Evolutionary conservation across 1,284 basidiomycete genomes (phyloP).

Genomic region (Microbotryum intermedium): DNA sequence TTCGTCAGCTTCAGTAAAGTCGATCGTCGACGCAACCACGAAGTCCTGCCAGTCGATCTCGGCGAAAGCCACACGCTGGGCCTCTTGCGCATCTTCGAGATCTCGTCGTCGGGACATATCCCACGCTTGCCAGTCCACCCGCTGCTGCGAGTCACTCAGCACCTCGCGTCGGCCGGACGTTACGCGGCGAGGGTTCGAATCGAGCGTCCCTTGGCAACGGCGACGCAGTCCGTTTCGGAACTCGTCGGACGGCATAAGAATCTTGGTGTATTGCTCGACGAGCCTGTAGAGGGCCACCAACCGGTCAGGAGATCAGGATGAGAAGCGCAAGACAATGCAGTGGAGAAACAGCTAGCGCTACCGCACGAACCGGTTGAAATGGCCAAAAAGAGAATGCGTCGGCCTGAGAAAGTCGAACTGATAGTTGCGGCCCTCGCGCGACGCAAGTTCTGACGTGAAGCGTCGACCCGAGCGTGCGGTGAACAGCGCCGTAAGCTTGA

Average conservation of each 20-base stretch:
- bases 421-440: slow-evolving; percentile 86
- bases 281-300: slow-evolving; percentile 48
- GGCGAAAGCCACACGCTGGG: slow-evolving; percentile 76
- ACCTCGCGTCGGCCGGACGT: slow-evolving; percentile 58
- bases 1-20: slow-evolving; percentile 88
- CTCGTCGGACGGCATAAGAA: slow-evolving; percentile 74
- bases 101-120: slow-evolving; percentile 77
- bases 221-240: slow-evolving; percentile 55
- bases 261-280: slow-evolving; percentile 90
- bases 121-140: slow-evolving; percentile 81
- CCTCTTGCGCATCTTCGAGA: slow-evolving; percentile 79
- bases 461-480: slow-evolving; percentile 81
- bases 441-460: slow-evolving; percentile 76
- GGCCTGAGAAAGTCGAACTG: slow-evolving; percentile 97
- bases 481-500: slow-evolving; percentile 78
- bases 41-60: slow-evolving; percentile 99
- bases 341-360: neutral
- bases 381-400: slow-evolving; percentile 87
- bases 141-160: slow-evolving; percentile 63
- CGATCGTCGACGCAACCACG: slow-evolving; percentile 95
- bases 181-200: slow-evolving; percentile 39
- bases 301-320: neutral
- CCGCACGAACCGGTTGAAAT: slow-evolving; percentile 65
- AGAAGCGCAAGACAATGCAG: neutral
- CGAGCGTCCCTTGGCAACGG: slow-evolving; percentile 34